Evolutionary conservation across 768 basidiomycete genomes (phyloP).

Genomic region (Agaricus subrufescens): DNA sequence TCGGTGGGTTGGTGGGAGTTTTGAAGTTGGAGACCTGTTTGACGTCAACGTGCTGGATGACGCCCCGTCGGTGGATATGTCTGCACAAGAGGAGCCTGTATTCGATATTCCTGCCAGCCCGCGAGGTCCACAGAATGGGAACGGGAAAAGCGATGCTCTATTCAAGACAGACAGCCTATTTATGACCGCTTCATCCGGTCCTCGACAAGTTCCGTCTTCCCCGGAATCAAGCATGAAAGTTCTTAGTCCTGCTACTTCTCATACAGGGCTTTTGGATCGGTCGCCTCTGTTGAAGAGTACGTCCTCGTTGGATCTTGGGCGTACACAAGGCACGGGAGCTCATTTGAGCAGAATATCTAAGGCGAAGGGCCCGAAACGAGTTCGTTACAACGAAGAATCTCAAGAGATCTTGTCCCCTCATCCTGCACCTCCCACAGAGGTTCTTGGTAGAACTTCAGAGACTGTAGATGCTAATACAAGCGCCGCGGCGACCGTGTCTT

Average conservation of each 20-base stretch:
- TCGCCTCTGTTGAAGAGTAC: neutral
- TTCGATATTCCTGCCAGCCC: neutral
- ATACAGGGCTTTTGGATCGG: slow-evolving; percentile 12
- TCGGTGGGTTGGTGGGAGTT: slow-evolving; percentile 69
- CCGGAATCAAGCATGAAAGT: neutral
- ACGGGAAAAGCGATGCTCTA: neutral
- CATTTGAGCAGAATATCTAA: neutral
- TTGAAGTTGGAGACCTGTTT: slow-evolving; percentile 73
- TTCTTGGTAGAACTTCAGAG: slow-evolving; percentile 56
- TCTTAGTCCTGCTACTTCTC: slow-evolving; percentile 14
- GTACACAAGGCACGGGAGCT: neutral
- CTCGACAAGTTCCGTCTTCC: neutral
- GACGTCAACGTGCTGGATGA: slow-evolving; percentile 58
- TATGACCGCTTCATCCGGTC: slow-evolving; percentile 20
- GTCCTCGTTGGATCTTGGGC: slow-evolving; percentile 6
- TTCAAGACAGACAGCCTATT: slow-evolving; percentile 18
- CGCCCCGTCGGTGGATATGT: slow-evolving; percentile 4
- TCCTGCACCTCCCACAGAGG: slow-evolving; percentile 55
- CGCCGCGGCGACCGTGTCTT: slow-evolving; percentile 47
- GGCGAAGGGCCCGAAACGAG: slow-evolving; percentile 26
- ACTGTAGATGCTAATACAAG: slow-evolving; percentile 62
- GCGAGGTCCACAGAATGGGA: neutral
- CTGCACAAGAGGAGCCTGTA: slow-evolving; percentile 1
- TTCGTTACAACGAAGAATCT: slow-evolving; percentile 33
- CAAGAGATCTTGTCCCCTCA: slow-evolving; percentile 7